phyloP scores from a whole-genome alignment of 1,139 yeast genomes.

The Eremothecium gossypii region DNA sequence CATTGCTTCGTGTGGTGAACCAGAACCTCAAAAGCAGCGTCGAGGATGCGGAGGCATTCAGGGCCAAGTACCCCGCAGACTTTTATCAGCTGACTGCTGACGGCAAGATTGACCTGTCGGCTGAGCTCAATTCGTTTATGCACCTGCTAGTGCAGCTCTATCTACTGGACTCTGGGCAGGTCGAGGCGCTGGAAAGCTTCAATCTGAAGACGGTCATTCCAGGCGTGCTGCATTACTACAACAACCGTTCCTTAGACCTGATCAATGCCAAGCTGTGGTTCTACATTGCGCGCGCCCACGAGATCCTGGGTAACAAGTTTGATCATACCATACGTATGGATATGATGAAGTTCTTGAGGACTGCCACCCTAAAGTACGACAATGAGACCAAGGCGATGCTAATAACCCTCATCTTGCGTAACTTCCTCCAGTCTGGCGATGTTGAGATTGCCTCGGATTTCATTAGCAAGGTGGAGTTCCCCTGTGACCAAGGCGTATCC shows the following conservation, averaged over 20 bases:
- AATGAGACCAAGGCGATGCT: constrained; percentile 83
- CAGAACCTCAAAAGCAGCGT: constrained; percentile 30
- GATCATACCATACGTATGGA: constrained; percentile 58
- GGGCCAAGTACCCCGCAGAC: constrained; percentile 27
- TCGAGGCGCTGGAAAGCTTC: constrained; percentile 42
- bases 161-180: constrained; percentile 53
- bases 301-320: constrained; percentile 37
- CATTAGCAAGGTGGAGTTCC: constrained; percentile 82
- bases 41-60: constrained; percentile 24
- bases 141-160: constrained; percentile 72
- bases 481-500: constrained; percentile 48
- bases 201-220: constrained; percentile 42
- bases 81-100: constrained; percentile 24
- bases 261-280: constrained; percentile 92
- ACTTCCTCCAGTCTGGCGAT: constrained; percentile 70
- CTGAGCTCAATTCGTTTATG: constrained; percentile 74
- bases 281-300: constrained; percentile 73
- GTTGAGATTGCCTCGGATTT: constrained; percentile 82
- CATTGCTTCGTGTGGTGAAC: constrained; percentile 36
- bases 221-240: constrained; percentile 49
- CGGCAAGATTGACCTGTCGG: constrained; percentile 37
- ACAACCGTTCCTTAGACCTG: constrained; percentile 77
- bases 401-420: constrained; percentile 74
- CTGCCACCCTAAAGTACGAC: constrained; percentile 88
- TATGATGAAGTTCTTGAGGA: constrained; percentile 66